Percentiles rank a stretch among this genome's conserved stretches.
Conservation (phyloP, 495 filamentous ascomycete genomes). For the Mytilinidion resinicola region DNA sequence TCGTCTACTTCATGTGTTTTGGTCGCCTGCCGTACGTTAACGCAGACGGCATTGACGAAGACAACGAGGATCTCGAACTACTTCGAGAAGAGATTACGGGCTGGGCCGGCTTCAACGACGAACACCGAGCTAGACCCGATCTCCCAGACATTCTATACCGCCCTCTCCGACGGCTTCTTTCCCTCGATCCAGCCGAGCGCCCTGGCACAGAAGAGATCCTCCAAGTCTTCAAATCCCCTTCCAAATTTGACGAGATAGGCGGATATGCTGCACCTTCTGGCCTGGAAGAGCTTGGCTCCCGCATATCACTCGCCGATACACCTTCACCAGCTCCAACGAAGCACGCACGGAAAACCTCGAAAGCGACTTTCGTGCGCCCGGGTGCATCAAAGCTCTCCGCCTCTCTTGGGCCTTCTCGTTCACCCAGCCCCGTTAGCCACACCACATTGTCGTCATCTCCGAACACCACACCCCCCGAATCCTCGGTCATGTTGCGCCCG, state of each 20-base stretch:
- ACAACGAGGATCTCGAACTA: conserved; percentile 85
- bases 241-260: conserved; percentile 47
- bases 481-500: conserved; percentile 27
- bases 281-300: conserved; percentile 13
- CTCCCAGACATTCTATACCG: conserved; percentile 82
- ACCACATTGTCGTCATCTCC: neutral
- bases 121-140: conserved; percentile 62
- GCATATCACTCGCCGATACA: conserved; percentile 26
- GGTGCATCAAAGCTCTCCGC: conserved; percentile 25
- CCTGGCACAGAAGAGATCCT: conserved; percentile 86
- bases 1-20: conserved; percentile 96
- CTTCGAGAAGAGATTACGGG: conserved; percentile 79
- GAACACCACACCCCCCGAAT: conserved; percentile 10
- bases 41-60: conserved; percentile 81
- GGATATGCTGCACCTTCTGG: conserved; percentile 10
- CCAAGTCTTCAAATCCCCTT: conserved; percentile 68
- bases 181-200: conserved; percentile 66
- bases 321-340: conserved; percentile 21
- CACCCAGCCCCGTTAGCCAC: neutral
- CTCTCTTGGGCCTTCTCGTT: neutral
- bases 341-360: conserved; percentile 22
- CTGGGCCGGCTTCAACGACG: conserved; percentile 82
- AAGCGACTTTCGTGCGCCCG: conserved; percentile 14
- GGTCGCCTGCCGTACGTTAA: conserved; percentile 76
- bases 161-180: conserved; percentile 71